Evolutionary conservation across 495 filamentous ascomycete genomes (phyloP).

Genomic region (Annulohypoxylon stygium): DNA sequence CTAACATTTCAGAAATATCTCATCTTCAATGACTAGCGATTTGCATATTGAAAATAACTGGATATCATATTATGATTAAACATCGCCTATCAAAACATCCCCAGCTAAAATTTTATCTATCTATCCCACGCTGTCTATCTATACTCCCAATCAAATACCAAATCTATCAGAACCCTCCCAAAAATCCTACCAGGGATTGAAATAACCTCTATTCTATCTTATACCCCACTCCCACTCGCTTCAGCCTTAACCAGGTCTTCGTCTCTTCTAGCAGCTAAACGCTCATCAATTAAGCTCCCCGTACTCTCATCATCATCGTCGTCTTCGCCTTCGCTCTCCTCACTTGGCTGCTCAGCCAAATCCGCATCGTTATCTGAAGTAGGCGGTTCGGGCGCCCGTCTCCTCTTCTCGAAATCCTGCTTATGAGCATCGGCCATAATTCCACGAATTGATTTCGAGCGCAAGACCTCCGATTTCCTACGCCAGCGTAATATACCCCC

Average conservation of each 20-base stretch:
- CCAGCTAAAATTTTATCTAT: constrained; percentile 3
- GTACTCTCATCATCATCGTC: constrained; percentile 55
- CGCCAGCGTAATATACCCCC: constrained; percentile 57
- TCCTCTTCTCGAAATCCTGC: constrained; percentile 87
- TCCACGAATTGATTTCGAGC: constrained; percentile 65
- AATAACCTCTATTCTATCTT: background rate
- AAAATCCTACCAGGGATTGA: no score
- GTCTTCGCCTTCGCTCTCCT: constrained; percentile 46
- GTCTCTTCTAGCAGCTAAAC: constrained; percentile 41
- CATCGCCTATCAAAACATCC: background rate
- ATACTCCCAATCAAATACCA: background rate
- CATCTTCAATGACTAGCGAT: background rate
- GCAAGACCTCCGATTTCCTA: constrained; percentile 45
- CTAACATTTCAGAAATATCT: no score
- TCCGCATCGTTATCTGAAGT: constrained; percentile 7
- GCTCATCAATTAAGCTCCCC: constrained; percentile 48
- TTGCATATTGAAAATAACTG: background rate
- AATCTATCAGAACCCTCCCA: background rate
- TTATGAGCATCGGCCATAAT: constrained; percentile 81
- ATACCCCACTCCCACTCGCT: constrained; percentile 20
- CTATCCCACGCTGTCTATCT: background rate
- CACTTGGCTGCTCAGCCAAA: constrained; percentile 35
- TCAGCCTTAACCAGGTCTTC: constrained; percentile 36
- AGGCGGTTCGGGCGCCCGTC: constrained; percentile 56
- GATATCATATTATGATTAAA: constrained; percentile 10